A percentile compares a stretch with the other conserved stretches of the same genome.
phyloP scores from a whole-genome alignment of 192 early-diverging fungal genomes.

The Backusella australiensis region DNA sequence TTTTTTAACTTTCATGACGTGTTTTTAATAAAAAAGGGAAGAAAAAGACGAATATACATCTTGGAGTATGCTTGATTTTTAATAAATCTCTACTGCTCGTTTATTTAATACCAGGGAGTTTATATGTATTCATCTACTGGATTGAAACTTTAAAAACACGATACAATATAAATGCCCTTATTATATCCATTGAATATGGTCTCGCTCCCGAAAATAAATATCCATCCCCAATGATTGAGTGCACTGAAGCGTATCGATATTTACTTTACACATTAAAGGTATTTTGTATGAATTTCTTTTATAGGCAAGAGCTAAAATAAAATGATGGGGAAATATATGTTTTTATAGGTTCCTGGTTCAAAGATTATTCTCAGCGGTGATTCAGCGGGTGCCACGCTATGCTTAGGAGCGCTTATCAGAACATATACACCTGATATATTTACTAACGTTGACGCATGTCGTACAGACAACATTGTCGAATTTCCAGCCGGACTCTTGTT shows the following conservation, averaged over 20 bases:
- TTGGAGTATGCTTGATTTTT: too few species aligned
- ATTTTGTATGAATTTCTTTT: background rate
- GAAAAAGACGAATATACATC: too few species aligned
- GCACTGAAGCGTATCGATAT: conserved; percentile 24
- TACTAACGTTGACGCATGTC: background rate
- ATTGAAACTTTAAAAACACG: conserved; percentile 23
- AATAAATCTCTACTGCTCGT: too few species aligned
- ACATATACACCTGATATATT: conserved; percentile 14
- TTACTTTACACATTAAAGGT: conserved; percentile 19
- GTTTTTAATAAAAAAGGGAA: too few species aligned
- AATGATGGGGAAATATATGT: background rate
- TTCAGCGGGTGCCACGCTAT: conserved; percentile 28
- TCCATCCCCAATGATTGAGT: conserved; percentile 22
- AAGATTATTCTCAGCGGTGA: conserved; percentile 27
- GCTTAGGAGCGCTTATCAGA: conserved; percentile 24
- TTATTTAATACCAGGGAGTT: background rate
- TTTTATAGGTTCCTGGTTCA: conserved; percentile 12
- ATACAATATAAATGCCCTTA: conserved; percentile 25
- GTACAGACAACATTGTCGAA: background rate
- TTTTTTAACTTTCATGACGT: too few species aligned
- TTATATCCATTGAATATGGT: conserved; percentile 32
- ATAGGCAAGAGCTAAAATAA: background rate
- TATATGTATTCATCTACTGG: conserved; percentile 22
- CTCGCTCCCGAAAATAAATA: conserved; percentile 27
- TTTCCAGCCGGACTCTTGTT: conserved; percentile 29